Conservation (phyloP, 257 asterid genomes). For the Solanum bulbocastanum region DNA sequence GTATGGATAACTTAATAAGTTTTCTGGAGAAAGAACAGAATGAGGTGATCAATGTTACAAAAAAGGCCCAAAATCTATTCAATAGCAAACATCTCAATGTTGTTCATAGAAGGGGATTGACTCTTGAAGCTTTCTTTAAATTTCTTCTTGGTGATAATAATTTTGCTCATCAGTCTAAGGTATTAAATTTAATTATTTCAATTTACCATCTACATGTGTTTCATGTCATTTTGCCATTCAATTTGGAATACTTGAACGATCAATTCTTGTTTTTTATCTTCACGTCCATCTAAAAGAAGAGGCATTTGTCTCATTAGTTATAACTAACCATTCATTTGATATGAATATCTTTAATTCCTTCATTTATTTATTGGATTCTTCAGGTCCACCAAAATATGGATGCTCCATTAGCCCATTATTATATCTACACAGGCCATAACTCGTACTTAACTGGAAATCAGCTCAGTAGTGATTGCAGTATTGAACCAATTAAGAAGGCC, state of each 20-base stretch:
- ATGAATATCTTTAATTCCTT: not conserved
- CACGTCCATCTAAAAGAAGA: not conserved
- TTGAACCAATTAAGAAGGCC: conserved; percentile 8
- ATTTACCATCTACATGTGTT: no score
- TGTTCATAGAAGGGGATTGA: conserved; percentile 1
- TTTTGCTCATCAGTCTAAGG: not conserved
- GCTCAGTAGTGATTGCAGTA: conserved; percentile 8
- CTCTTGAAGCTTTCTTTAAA: conserved; percentile 6
- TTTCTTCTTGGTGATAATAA: conserved; percentile 9
- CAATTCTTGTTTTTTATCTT: no score
- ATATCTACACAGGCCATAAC: conserved; percentile 13
- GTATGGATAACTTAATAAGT: not conserved
- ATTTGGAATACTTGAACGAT: not conserved
- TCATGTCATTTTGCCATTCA: no score
- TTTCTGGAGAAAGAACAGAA: conserved; percentile 3
- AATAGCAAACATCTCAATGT: not conserved
- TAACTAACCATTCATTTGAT: not conserved
- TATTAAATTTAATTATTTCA: not conserved
- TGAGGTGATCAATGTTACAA: not conserved
- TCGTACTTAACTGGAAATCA: conserved; percentile 17
- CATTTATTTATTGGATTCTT: not conserved
- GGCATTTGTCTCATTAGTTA: not conserved
- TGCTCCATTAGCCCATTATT: conserved; percentile 15
- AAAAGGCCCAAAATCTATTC: conserved; percentile 2
- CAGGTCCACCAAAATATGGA: conserved; percentile 16